Evolutionary conservation across 139 green algal species (phyloP), one percentile per base, ranked within the genome.

Genomic region (Medakamo hakoo): DNA sequence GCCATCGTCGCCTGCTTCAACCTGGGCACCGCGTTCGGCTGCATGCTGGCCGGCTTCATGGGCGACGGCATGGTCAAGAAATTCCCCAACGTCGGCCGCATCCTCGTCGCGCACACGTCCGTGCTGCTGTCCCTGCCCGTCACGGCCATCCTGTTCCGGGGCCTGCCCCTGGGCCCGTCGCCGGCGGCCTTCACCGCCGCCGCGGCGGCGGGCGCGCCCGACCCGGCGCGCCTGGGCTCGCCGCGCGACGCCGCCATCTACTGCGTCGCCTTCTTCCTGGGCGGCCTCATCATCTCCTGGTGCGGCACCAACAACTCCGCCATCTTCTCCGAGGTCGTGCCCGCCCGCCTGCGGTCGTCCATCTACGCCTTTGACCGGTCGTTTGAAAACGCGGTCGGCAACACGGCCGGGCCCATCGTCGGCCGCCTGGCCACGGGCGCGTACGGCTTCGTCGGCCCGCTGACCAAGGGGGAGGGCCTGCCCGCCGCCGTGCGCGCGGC

Each of bases 251-350:
- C 40, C 9, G 40, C 40, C 9, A 16, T 16, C 28, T 58, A 32
- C 4, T 24, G 22, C 28, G 23, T 18, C 60, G 20, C 18, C 60
- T 64, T 21, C 30, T 67, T 82, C 52, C 4, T 60, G 23, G 69
- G 83, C 65, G 80, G 80, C 30, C 65, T 81, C 28, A 57, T 80
- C 4, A 83, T 81, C 57, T 73, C 72, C 23, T 86, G 80, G 80
- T 78, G 75, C 30, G 71, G 66, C 22, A 52, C 40, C 62, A 88
- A 84, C 69, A 85, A 81, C 67, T 30, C 55, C 31, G 19, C 74
- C 27, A 73, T 82, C 19, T 92, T 92, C 74, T 80, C 85, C 20
- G 82, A 92, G 68, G 84, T 92, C 55, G 82, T 92, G 22, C 84
- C 84, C 1, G 31, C 74, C 18, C 49, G 74, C 24, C 63, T 82